A percentile compares a stretch with the other conserved stretches of the same genome.
Evolutionary conservation across 495 filamentous ascomycete species (phyloP).

Genomic region (Xylaria grammica): DNA sequence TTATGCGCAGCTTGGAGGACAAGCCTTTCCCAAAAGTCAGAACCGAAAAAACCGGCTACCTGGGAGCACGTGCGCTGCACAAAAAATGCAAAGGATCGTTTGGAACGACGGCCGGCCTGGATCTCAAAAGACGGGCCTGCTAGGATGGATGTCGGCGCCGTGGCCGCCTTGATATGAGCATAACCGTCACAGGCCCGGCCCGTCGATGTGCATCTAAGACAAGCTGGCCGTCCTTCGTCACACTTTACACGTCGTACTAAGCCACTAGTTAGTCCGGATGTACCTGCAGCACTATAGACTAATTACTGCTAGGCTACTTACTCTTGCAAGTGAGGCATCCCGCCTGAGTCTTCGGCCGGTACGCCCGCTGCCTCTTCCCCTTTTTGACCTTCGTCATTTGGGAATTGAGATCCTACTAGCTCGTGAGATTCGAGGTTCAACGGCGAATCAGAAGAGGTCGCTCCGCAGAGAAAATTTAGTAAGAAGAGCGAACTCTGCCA

Average conservation of each 20-base stretch:
- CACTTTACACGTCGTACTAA: conserved; percentile 40
- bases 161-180: conserved; percentile 23
- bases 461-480: too few relatives aligned
- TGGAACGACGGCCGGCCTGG: neutral
- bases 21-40: conserved; percentile 44
- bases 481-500: neutral
- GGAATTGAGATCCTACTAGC: neutral
- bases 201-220: conserved; percentile 47
- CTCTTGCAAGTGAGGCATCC: conserved; percentile 18
- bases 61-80: conserved; percentile 6
- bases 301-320: neutral
- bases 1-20: conserved; percentile 38
- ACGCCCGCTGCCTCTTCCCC: conserved; percentile 14
- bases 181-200: conserved; percentile 52
- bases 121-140: conserved; percentile 16
- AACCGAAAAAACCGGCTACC: conserved; percentile 17
- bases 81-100: conserved; percentile 10
- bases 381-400: conserved; percentile 15
- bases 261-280: neutral
- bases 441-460: neutral
- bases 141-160: conserved; percentile 16
- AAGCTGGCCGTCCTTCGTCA: conserved; percentile 48
- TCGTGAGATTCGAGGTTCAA: neutral
- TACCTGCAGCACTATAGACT: neutral
- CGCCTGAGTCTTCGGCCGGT: conserved; percentile 7